Percentiles rank a stretch among this genome's conserved stretches.
Conservation (phyloP, 768 basidiomycete genomes). For the Russula earlei region DNA sequence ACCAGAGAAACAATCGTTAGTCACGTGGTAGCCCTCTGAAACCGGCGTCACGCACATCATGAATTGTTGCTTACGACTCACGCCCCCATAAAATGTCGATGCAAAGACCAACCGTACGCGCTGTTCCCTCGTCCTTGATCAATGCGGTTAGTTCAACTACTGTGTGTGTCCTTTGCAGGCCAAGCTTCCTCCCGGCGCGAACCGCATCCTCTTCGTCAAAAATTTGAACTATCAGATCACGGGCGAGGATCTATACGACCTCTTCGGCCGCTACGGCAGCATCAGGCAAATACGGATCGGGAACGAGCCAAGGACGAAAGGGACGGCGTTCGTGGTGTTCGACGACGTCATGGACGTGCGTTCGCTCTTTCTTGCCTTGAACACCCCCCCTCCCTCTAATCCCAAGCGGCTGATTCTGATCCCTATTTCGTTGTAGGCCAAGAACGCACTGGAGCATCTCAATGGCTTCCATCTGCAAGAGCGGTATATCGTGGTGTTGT, state of each 20-base stretch:
- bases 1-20: too few relatives aligned
- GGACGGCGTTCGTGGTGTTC: conserved; percentile 94
- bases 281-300: conserved; percentile 94
- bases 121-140: too few relatives aligned
- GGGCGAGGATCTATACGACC: conserved; percentile 90
- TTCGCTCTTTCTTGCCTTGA: conserved; percentile 9
- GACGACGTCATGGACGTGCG: conserved; percentile 93
- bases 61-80: too few relatives aligned
- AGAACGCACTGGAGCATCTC: conserved; percentile 91
- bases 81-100: too few relatives aligned
- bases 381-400: background rate
- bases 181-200: conserved; percentile 86
- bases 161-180: conserved; percentile 34
- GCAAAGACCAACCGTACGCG: too few relatives aligned
- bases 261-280: conserved; percentile 95
- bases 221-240: conserved; percentile 89
- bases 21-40: too few relatives aligned
- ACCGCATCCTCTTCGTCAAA: conserved; percentile 87
- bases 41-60: too few relatives aligned
- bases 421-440: conserved; percentile 56
- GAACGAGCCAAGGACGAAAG: conserved; percentile 84
- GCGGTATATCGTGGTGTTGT: conserved; percentile 95
- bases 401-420: conserved; percentile 14
- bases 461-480: conserved; percentile 98
- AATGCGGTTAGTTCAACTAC: too few relatives aligned